Conservation (phyloP, 345 rosid species). For the Hibiscus trionum region DNA sequence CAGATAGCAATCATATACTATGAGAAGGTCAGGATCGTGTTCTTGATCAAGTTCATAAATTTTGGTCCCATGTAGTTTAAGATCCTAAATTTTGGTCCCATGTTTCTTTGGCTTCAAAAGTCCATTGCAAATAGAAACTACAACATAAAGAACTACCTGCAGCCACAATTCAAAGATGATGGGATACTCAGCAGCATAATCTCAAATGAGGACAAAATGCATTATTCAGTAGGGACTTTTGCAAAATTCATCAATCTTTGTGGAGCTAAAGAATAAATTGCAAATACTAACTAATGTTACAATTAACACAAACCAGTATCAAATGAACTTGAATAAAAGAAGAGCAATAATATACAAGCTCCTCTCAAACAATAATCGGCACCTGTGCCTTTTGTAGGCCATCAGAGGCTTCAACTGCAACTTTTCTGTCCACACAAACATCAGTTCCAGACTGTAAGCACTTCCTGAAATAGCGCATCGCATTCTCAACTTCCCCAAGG, state of each 20-base stretch:
- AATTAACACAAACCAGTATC: background rate
- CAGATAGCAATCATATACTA: background rate
- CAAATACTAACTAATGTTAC: background rate
- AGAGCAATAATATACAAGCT: background rate
- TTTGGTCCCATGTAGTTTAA: background rate
- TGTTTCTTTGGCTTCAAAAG: background rate
- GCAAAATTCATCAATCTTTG: no score
- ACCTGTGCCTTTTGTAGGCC: conserved; percentile 91
- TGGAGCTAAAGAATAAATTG: no score
- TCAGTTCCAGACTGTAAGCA: conserved; percentile 75
- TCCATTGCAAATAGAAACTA: background rate
- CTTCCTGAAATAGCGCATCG: conserved; percentile 57
- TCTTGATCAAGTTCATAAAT: background rate
- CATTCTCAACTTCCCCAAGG: conserved; percentile 87
- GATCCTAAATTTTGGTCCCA: background rate
- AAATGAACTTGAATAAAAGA: background rate
- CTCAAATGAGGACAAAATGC: background rate
- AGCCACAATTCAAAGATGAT: background rate
- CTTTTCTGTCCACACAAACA: conserved; percentile 69
- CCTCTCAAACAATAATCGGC: conserved; percentile 1
- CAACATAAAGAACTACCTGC: background rate
- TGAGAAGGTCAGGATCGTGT: background rate
- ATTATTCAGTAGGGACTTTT: background rate
- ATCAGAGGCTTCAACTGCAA: conserved; percentile 85
- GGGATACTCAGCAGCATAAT: background rate